Base-by-base conservation (phyloP, 116 monocot species). In the Papilionanthe hybrid region DNA sequence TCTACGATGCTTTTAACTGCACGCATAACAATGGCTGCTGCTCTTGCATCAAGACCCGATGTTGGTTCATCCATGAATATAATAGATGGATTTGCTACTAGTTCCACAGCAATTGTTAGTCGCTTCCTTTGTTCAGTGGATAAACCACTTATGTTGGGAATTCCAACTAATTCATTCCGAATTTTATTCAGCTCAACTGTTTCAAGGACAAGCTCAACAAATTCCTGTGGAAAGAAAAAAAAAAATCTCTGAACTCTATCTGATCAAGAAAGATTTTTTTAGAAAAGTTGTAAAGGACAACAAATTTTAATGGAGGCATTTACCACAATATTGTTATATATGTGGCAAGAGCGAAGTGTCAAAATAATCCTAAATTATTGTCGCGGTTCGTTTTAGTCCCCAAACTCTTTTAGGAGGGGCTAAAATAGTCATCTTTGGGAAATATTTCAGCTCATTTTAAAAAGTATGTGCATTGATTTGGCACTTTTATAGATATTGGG, bases 41-140 rank as follows among this genome's bases (percentile, higher is more conserved):
- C 75, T 75, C 47, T 43, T 45, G 75, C 75, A 75, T 75, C 75
- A 25, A 75, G 23, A 45, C 75, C 75, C 48, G 75, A 45, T 45
- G 75, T 75, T 5, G 75, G 75, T 47, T 75, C 75, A 45, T 75
- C 75, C 75, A 75, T 43, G 18, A 75, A 47, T 75, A 75, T 75
- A 45, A 75, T 75, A 10, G 75, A 75, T n/a, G 75, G 75, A 25
- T 75, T 75, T 19, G 75, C 20, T 44, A 75, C 75, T 45, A 75
- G 75, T 25, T 48, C 75, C n/a, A 75, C 75, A 22, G 96, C 93
- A 63, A 96, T 96, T 57, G 96, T 96, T 55, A 96, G 75, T 4
- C 92, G 66, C 68, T 96, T 96, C 15, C 96, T 42, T 80, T 96
- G 93, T 75, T 96, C 96, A 11, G 90, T 96, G 23, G 94, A 93